Evolutionary conservation across 2,329 filamentous ascomycete species (phyloP).

Genomic region (Chrysosporium keratinophilum): DNA sequence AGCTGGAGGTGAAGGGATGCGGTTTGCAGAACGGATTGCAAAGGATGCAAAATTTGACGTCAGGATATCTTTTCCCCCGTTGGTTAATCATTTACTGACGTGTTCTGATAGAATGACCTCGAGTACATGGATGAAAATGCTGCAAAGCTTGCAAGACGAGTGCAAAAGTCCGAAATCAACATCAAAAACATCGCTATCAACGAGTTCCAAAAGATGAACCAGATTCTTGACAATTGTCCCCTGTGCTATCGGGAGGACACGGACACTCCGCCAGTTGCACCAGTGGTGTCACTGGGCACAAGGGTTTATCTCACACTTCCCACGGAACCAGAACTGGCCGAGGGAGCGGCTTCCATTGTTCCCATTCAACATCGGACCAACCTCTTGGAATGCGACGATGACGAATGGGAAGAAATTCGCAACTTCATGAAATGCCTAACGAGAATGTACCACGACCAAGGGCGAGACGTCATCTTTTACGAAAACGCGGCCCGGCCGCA

Average conservation of each 20-base stretch:
- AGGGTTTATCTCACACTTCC: slow-evolving; percentile 79
- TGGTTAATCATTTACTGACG: slow-evolving; percentile 1
- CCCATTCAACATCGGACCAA: slow-evolving; percentile 80
- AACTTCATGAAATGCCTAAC: slow-evolving; percentile 98
- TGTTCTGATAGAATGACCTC: slow-evolving; percentile 54
- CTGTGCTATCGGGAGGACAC: slow-evolving; percentile 88
- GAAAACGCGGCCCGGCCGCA: slow-evolving; percentile 83
- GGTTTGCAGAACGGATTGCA: slow-evolving; percentile 83
- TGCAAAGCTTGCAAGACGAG: slow-evolving; percentile 70
- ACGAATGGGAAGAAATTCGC: slow-evolving; percentile 97
- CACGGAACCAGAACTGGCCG: slow-evolving; percentile 75
- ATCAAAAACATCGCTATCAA: slow-evolving; percentile 77
- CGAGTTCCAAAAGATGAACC: slow-evolving; percentile 84
- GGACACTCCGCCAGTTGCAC: slow-evolving; percentile 65
- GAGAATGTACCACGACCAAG: slow-evolving; percentile 87
- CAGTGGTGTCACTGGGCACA: slow-evolving; percentile 75
- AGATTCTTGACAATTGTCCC: slow-evolving; percentile 74
- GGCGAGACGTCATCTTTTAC: slow-evolving; percentile 89
- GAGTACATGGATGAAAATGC: slow-evolving; percentile 99
- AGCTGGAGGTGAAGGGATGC: slow-evolving; percentile 65
- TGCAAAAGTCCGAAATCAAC: slow-evolving; percentile 78
- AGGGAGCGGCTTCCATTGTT: slow-evolving; percentile 77
- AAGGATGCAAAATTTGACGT: slow-evolving; percentile 81
- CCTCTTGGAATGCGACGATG: slow-evolving; percentile 93
- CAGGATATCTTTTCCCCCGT: slow-evolving; percentile 19